Evolutionary conservation across 345 rosid genomes (phyloP), one percentile per base, ranked within the genome.

Genomic region (Eucalyptus guilfoylei): DNA sequence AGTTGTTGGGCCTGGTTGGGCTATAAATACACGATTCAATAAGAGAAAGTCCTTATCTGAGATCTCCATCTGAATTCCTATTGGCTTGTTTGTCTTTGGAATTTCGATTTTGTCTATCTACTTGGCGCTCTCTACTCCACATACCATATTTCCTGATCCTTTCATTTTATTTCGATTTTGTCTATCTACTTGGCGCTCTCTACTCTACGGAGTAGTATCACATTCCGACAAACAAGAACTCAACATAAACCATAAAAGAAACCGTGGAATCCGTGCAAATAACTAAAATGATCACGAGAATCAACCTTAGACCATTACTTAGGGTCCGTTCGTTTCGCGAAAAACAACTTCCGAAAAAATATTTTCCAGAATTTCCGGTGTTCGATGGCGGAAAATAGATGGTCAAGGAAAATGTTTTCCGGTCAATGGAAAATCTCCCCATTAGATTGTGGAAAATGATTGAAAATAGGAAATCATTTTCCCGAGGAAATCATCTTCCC

Each of bases 11-110:
- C 80, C 21, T 67, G 9, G 40, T 69, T 90, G 91, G 89, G 58
- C 32, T 50, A 88, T 89, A 67, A 80, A 90, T 90, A 80, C 40
- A 17, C 11, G 45, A 10, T 49, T 32, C 5, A 1, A 19, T 44
- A 45, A 14, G 42, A 12, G 26, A 16, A 49, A n/a, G 89, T 86
- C 80, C 89, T 93, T 92, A 93, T 94, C 94, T 91, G 88, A 69
- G 72, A 91, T 93, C 93, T 86, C 86, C 47, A 89, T 88, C 93
- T 87, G 34, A 49, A 83, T 55, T 88, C 87, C 87, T 6, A 90
- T 93, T 89, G 91, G 91, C 48, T 67, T 26, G 37, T 21, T 10
- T n/a, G 23, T 34, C 42, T 30, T 30, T 34, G 86, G 87, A 52
- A 67, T 87, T 87, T 88, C 24, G 91, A 89, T 50, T 37, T 48